A percentile compares a stretch with the other conserved stretches of the same genome.
Conservation (phyloP, 2,329 filamentous ascomycete species). For the Phyllachora maydis region DNA sequence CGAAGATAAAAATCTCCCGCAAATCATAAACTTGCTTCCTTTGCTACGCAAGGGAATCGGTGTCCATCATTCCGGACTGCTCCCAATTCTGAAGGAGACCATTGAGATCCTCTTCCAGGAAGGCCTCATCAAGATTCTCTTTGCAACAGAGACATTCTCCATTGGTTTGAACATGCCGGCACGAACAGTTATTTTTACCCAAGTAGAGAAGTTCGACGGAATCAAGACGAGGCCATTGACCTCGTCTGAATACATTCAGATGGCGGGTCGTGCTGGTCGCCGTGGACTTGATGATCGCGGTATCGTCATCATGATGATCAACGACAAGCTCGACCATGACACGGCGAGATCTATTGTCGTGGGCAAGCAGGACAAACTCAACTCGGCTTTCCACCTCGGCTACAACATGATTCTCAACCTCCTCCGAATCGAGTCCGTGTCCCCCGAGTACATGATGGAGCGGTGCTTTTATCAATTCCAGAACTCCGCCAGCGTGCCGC, state of each 20-base stretch:
- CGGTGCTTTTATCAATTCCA: constrained; percentile 97
- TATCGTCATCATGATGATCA: constrained; percentile 99
- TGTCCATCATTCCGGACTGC: constrained; percentile 86
- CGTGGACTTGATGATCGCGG: constrained; percentile 93
- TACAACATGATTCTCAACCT: constrained; percentile 99
- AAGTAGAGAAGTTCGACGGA: constrained; percentile 89
- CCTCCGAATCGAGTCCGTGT: constrained; percentile 95
- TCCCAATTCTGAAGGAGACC: constrained; percentile 93
- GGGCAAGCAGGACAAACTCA: constrained; percentile 89
- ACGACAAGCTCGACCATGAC: constrained; percentile 85
- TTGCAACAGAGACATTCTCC: constrained; percentile 96
- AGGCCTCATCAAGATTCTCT: constrained; percentile 90
- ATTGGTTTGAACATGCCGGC: constrained; percentile 98
- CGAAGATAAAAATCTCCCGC: constrained; percentile 71
- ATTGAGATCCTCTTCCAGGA: constrained; percentile 99
- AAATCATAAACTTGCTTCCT: constrained; percentile 80
- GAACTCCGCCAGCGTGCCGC: constrained; percentile 71
- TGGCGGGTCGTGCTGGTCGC: constrained; percentile 93
- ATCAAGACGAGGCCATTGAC: constrained; percentile 63
- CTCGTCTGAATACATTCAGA: constrained; percentile 92
- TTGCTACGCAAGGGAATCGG: constrained; percentile 81
- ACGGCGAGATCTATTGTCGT: constrained; percentile 91
- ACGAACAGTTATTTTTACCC: constrained; percentile 97
- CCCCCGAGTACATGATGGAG: constrained; percentile 97
- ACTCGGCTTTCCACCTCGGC: constrained; percentile 91